Evolutionary conservation across 208 protist genomes (phyloP), one percentile per base, ranked within the genome.

Genomic region (Trypanosoma melophagium): DNA sequence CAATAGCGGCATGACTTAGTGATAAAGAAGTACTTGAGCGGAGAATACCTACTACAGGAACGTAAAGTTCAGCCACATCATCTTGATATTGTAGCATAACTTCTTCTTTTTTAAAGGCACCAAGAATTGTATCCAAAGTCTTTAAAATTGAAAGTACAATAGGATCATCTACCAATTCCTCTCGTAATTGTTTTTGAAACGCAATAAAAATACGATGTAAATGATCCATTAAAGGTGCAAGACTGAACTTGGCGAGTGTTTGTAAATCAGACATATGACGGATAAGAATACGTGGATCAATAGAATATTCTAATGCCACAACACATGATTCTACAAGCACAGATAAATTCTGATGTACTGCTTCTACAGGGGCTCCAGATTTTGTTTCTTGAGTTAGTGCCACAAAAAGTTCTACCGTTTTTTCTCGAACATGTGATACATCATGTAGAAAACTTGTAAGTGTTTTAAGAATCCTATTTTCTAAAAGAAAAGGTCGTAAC

Each of bases 201-300:
- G 91, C 91, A 60, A 85, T 88, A 69, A 96, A 91, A 68, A 91
- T 92, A 60, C 91, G 88, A 42, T 79, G 60, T 47, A 96, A 83
- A 72, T 92, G 84, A 54, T 56, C 77, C 59, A 64, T 88, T 21
- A 96, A 76, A 12, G 83, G 87, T 40, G 78, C 75, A 17, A 93
- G 81, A 57, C 84, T 83, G 61, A 93, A 84, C 7, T 77, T 78
- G 1, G 89, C 88, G 69, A 94, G 90, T 59, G 84, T 90, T 66
- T 91, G 87, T 57, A 96, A 72, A 66, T 96, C 91, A 1, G 84
- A 83, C 70, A 94, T 83, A 67, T 84, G 83, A 31, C 89, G 83
- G 54, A 94, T 75, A 7, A 95, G 85, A 59, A 80, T 86, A 64
- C 76, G 80, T 17, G 76, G 69, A 51, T 93, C 88, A 52, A 61